Conservation (phyloP, 768 basidiomycete genomes). For the Gloeophyllum trabeum region DNA sequence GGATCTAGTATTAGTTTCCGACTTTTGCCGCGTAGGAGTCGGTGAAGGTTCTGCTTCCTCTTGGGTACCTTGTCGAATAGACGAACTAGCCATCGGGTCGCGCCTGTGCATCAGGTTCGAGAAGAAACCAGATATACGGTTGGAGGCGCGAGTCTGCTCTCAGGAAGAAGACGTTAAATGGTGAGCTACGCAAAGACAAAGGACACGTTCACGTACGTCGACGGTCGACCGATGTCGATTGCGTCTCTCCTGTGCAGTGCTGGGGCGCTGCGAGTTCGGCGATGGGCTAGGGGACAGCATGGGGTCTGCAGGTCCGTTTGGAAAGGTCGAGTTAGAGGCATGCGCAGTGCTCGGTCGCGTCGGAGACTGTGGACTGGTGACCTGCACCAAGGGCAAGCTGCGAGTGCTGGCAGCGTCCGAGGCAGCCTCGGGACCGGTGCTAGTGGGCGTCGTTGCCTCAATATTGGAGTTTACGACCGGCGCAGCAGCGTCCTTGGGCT, state of each 20-base stretch:
- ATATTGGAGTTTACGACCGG: conserved; percentile 18
- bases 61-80: conserved; percentile 6
- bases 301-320: conserved; percentile 13
- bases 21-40: conserved; percentile 11
- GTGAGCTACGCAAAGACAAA: conserved; percentile 3
- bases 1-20: conserved; percentile 33
- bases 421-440: conserved; percentile 20
- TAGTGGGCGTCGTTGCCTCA: conserved; percentile 27
- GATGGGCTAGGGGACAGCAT: conserved; percentile 19
- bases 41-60: conserved; percentile 8
- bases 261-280: conserved; percentile 12
- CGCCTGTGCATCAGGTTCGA: conserved; percentile 67
- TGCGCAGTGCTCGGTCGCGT: conserved; percentile 21
- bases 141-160: conserved; percentile 45
- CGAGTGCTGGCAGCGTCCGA: conserved; percentile 46
- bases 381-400: conserved; percentile 45
- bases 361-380: conserved; percentile 28
- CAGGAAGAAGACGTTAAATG: conserved; percentile 9
- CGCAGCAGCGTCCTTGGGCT: conserved; percentile 5
- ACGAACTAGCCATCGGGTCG: conserved; percentile 27
- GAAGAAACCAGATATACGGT: conserved; percentile 80
- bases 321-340: conserved; percentile 10
- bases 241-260: conserved; percentile 8
- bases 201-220: conserved; percentile 36
- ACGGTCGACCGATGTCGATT: conserved; percentile 37